These are phyloP conservation scores for Sechiopsis laciniata DNA, from an alignment of 306 rosid species.

Conservation along the genomic window DNA sequence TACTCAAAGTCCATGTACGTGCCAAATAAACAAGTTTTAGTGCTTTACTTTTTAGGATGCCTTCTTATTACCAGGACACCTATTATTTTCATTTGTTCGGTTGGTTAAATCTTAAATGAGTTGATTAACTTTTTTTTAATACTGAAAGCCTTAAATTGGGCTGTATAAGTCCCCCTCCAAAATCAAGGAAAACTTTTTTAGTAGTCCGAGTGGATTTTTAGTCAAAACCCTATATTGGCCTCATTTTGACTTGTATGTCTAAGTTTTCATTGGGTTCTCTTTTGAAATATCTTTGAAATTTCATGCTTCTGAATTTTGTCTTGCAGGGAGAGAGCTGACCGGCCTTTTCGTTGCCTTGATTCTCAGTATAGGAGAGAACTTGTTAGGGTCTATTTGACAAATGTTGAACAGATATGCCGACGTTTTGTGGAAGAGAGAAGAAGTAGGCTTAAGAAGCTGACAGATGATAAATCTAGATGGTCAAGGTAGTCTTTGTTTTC, in stretches of 20 bases:
- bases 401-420: constrained; percentile 96
- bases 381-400: constrained; percentile 93
- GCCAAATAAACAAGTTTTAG: not conserved
- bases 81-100: not conserved
- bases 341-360: constrained; percentile 97
- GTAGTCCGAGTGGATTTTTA: not conserved
- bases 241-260: not conserved
- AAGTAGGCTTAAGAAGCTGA: constrained; percentile 80
- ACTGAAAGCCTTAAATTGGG: not conserved
- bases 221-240: not conserved
- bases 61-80: constrained; percentile 3
- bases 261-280: not conserved
- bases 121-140: constrained; percentile 16
- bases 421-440: constrained; percentile 97
- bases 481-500: constrained; percentile 54
- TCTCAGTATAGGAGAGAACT: constrained; percentile 98
- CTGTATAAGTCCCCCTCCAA: not conserved
- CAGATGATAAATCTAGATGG: constrained; percentile 96
- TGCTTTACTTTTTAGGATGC: not conserved
- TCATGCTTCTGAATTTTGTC: constrained; percentile 30
- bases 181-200: not conserved
- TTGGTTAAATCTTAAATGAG: not conserved
- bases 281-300: constrained; percentile 16
- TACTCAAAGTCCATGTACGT: not conserved
- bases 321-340: constrained; percentile 84